A percentile compares a stretch with the other conserved stretches of the same genome.
These are phyloP conservation scores for Gracilariopsis chorda DNA, from an alignment of 23 red algal species.

Conservation along the genomic window DNA sequence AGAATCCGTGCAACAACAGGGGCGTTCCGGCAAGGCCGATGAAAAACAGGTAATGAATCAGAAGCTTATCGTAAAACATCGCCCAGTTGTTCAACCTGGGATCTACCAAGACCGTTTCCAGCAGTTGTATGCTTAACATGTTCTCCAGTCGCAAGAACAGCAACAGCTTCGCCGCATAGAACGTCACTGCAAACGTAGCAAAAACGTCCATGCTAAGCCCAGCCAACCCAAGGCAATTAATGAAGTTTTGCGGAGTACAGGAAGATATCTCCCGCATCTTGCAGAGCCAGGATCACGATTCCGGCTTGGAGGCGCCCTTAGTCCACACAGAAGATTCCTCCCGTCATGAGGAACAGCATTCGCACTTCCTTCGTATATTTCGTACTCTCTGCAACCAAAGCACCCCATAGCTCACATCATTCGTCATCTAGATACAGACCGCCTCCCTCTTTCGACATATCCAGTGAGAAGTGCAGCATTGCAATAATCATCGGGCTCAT, in stretches of 20 bases:
- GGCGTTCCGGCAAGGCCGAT: constrained; percentile 45
- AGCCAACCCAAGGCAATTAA: constrained; percentile 70
- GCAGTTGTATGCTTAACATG: constrained; percentile 53
- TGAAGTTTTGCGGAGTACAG: constrained; percentile 85
- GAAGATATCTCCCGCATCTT: constrained; percentile 93
- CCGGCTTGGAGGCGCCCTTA: constrained; percentile 73
- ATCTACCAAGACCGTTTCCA: constrained; percentile 33
- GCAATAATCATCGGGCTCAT: background rate
- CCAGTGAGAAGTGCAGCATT: constrained; percentile 19
- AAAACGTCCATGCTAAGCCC: constrained; percentile 78
- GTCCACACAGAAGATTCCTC: constrained; percentile 29
- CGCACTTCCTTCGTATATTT: constrained; percentile 49
- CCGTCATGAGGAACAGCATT: constrained; percentile 10
- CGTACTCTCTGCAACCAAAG: background rate
- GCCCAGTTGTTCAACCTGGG: constrained; percentile 75
- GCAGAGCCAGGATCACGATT: constrained; percentile 78
- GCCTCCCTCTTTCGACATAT: constrained; percentile 14
- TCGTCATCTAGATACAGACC: constrained; percentile 72
- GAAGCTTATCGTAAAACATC: constrained; percentile 59
- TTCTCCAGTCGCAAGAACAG: constrained; percentile 68
- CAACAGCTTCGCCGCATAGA: constrained; percentile 70
- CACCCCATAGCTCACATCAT: constrained; percentile 61
- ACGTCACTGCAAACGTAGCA: constrained; percentile 77
- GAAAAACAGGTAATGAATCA: constrained; percentile 69
- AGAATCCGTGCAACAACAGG: constrained; percentile 84